Conservation (phyloP, 2,329 filamentous ascomycete species). For the Arthrinium phaeospermum region DNA sequence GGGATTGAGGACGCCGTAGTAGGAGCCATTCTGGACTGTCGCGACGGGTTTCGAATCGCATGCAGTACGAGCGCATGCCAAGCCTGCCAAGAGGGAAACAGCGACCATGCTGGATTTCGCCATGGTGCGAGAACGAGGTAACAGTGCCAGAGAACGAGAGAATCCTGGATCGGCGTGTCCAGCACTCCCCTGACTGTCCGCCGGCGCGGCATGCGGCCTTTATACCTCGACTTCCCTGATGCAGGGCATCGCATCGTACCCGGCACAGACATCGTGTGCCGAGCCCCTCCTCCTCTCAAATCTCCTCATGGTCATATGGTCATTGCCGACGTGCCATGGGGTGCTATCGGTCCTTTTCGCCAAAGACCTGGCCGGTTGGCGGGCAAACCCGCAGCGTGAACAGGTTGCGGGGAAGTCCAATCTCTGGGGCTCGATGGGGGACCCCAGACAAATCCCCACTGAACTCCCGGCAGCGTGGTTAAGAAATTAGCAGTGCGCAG, state of each 20-base stretch:
- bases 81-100: neutral
- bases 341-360: neutral
- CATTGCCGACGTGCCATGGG: neutral
- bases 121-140: neutral
- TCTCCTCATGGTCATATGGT: neutral
- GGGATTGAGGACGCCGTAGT: slow-evolving; percentile 46
- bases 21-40: slow-evolving; percentile 48
- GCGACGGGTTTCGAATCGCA: neutral
- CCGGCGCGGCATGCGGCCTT: neutral
- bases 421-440: neutral
- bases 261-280: neutral
- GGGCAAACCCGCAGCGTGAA: neutral
- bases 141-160: neutral
- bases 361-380: neutral
- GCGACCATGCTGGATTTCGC: neutral
- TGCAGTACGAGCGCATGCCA: neutral
- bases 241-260: neutral
- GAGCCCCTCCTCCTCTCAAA: neutral
- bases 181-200: neutral
- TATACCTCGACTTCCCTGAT: neutral
- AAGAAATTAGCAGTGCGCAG: neutral
- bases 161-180: neutral
- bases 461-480: neutral
- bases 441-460: neutral
- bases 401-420: neutral